Conservation (phyloP, 352 stramenopile genomes). For the Pythium angustatum region DNA sequence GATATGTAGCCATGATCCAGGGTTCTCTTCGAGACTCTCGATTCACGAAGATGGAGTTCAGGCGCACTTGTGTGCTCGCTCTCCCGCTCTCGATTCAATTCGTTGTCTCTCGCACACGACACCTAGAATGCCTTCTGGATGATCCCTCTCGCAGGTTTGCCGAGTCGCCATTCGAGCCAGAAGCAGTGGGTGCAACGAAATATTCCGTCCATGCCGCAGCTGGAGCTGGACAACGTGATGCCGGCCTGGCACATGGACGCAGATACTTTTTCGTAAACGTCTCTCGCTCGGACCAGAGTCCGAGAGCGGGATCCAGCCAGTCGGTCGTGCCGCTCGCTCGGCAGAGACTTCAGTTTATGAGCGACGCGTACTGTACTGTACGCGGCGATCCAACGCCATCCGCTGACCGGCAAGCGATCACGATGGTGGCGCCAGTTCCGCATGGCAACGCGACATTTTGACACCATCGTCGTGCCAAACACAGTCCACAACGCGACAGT, state of each 20-base stretch:
- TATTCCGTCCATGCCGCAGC: neutral
- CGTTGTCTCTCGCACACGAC: neutral
- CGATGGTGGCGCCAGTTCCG: conserved; percentile 14
- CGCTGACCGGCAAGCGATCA: neutral
- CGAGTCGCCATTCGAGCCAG: conserved; percentile 9
- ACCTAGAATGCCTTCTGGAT: conserved; percentile 2
- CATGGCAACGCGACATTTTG: conserved; percentile 22
- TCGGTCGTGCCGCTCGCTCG: neutral
- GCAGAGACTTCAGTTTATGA: neutral
- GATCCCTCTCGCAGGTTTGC: conserved; percentile 10
- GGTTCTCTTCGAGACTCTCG: no score
- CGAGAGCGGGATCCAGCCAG: neutral
- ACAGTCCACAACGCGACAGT: conserved; percentile 10
- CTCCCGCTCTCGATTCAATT: neutral
- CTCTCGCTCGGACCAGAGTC: neutral
- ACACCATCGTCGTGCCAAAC: neutral
- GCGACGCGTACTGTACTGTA: no score
- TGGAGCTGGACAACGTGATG: neutral
- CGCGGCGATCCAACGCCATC: conserved; percentile 1
- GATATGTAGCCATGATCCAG: conserved; percentile 1
- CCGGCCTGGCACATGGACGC: neutral
- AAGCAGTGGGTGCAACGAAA: conserved; percentile 7
- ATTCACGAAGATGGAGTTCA: neutral
- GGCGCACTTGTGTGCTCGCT: no score
- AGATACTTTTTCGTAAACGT: conserved; percentile 1